These are phyloP conservation scores for Stachybotrys chlorohalonatus DNA, from an alignment of 2,329 filamentous ascomycete genomes.

Conservation along the genomic window DNA sequence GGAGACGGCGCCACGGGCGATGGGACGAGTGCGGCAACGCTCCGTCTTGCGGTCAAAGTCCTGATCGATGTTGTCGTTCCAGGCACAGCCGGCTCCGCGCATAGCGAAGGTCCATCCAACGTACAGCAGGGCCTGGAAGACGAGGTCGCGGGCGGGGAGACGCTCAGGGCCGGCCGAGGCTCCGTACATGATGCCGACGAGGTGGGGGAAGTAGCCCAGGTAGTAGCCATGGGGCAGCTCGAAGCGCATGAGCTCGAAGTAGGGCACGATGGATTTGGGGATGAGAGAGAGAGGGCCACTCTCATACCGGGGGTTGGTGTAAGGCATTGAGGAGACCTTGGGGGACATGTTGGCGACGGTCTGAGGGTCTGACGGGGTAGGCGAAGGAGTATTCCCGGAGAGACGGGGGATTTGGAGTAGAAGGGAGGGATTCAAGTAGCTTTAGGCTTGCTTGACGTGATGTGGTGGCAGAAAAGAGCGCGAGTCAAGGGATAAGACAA, in stretches of 20 bases:
- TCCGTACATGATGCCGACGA: conserved; percentile 34
- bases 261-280: conserved; percentile 31
- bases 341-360: background rate
- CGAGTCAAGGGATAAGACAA: background rate
- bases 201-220: conserved; percentile 41
- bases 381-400: too few relatives aligned
- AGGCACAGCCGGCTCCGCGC: conserved; percentile 41
- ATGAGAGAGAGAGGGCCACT: background rate
- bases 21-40: conserved; percentile 40
- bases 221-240: conserved; percentile 42
- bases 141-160: conserved; percentile 12
- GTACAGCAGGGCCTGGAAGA: conserved; percentile 26
- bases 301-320: background rate
- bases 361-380: too few relatives aligned
- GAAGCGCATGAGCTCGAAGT: conserved; percentile 42
- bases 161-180: conserved; percentile 25
- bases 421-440: background rate
- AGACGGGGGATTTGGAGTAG: background rate
- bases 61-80: conserved; percentile 47
- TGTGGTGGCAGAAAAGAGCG: background rate
- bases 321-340: background rate
- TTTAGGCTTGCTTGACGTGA: background rate
- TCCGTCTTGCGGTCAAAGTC: conserved; percentile 42
- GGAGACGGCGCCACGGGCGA: conserved; percentile 40
- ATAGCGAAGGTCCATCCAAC: conserved; percentile 33